Evolutionary conservation across 805 yeast genomes (phyloP).

Genomic region (Ogataea philodendri): DNA sequence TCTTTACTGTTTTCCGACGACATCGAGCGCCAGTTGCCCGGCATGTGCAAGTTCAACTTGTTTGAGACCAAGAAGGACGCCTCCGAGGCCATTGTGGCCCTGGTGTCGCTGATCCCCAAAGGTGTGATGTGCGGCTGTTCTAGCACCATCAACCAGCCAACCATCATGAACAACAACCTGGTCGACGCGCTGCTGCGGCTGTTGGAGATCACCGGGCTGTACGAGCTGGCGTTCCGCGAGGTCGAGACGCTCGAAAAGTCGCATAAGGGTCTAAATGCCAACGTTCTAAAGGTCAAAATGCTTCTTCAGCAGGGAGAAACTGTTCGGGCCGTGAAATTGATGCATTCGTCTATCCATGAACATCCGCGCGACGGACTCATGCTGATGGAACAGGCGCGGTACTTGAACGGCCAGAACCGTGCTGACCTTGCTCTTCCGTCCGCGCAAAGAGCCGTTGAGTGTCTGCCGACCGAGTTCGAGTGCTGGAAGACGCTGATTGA

Average conservation of each 20-base stretch:
- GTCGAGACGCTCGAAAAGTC: slow-evolving; percentile 28
- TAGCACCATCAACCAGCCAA: slow-evolving; percentile 33
- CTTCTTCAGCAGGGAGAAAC: slow-evolving; percentile 43
- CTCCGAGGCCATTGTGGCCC: slow-evolving; percentile 35
- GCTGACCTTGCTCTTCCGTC: slow-evolving; percentile 54
- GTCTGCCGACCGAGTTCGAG: slow-evolving; percentile 74
- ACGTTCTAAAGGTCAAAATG: slow-evolving; percentile 42
- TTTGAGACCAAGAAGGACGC: slow-evolving; percentile 36
- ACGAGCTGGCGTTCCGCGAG: slow-evolving; percentile 38
- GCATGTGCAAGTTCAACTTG: slow-evolving; percentile 51
- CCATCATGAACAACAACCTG: slow-evolving; percentile 48
- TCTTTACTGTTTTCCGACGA: slow-evolving; percentile 52
- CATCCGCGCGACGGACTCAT: slow-evolving; percentile 57
- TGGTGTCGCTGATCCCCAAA: slow-evolving; percentile 45
- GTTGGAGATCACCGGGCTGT: slow-evolving; percentile 38
- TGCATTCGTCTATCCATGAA: slow-evolving; percentile 39
- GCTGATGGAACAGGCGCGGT: slow-evolving; percentile 61
- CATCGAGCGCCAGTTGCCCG: slow-evolving; percentile 55
- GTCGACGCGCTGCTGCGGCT: slow-evolving; percentile 49
- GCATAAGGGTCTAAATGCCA: slow-evolving; percentile 22
- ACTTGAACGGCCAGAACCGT: slow-evolving; percentile 53
- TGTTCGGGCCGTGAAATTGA: slow-evolving; percentile 43
- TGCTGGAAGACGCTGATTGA: slow-evolving; percentile 68
- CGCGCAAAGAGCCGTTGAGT: slow-evolving; percentile 58
- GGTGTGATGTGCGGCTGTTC: slow-evolving; percentile 48